Evolutionary conservation across 2,329 filamentous ascomycete species (phyloP).

Genomic region (Rhynchosporium secalis): DNA sequence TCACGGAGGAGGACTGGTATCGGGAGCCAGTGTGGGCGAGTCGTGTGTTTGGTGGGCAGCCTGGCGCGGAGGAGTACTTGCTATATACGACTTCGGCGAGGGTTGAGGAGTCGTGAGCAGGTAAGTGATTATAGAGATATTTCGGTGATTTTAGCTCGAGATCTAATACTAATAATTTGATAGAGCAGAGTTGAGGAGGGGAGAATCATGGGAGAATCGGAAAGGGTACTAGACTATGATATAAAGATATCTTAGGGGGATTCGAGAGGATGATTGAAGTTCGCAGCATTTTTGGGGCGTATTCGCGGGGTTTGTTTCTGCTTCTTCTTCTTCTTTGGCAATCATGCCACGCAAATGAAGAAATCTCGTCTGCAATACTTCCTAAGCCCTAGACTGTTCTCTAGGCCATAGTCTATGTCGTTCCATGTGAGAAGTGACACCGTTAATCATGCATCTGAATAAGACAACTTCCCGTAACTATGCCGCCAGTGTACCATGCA

Average conservation of each 20-base stretch:
- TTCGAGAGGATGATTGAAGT: not conserved
- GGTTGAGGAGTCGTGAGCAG: not conserved
- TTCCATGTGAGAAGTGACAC: too few species aligned
- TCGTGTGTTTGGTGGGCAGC: not conserved
- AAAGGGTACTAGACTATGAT: not conserved
- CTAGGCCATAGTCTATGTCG: too few species aligned
- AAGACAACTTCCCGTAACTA: too few species aligned
- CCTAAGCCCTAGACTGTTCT: too few species aligned
- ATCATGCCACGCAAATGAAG: not conserved
- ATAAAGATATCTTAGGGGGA: not conserved
- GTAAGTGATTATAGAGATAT: not conserved
- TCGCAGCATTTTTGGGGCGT: not conserved
- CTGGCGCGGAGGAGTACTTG: not conserved
- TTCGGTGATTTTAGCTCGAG: not conserved
- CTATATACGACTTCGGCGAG: not conserved
- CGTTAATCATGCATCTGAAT: too few species aligned
- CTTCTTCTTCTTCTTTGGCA: not conserved
- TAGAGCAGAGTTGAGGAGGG: not conserved
- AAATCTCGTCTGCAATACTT: not conserved
- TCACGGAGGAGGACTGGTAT: not conserved
- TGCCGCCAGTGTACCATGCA: too few species aligned
- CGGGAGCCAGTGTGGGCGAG: not conserved
- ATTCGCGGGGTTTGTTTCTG: not conserved
- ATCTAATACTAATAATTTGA: not conserved
- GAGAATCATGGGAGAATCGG: not conserved